Conservation (phyloP, 257 asterid species). For the Solanum rostratum region DNA sequence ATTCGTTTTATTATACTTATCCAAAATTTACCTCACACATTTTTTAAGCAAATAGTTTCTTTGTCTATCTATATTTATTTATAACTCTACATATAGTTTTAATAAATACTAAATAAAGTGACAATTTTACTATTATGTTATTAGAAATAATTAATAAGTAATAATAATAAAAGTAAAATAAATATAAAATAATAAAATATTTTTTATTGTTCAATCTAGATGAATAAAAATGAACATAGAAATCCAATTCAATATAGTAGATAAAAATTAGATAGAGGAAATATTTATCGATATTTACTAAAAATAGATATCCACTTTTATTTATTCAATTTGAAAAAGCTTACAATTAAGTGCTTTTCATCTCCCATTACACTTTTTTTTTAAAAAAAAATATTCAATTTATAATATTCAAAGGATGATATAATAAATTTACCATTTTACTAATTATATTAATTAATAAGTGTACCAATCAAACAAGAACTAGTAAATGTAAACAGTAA, state of each 20-base stretch:
- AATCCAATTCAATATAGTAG: not conserved
- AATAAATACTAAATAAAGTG: not conserved
- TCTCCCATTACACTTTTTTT: not conserved
- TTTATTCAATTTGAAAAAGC: not conserved
- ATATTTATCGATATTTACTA: not conserved
- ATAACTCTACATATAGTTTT: not conserved
- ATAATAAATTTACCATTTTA: too few relatives aligned
- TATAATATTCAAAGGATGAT: not conserved
- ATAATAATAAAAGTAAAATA: not conserved
- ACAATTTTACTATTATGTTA: not conserved
- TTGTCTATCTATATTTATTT: accelerated
- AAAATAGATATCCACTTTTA: not conserved
- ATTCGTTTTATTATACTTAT: not conserved
- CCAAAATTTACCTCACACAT: not conserved
- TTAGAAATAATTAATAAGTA: not conserved
- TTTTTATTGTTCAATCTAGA: not conserved
- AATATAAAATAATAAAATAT: not conserved
- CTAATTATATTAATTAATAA: too few relatives aligned
- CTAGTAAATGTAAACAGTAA: too few relatives aligned
- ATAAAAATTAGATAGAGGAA: not conserved
- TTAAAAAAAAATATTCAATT: not conserved
- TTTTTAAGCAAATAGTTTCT: not conserved
- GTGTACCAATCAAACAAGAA: not conserved
- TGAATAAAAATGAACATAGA: not conserved
- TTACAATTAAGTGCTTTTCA: not conserved